These are phyloP conservation scores for Calophaca sinica DNA, from an alignment of 306 rosid genomes.

Conservation along the genomic window DNA sequence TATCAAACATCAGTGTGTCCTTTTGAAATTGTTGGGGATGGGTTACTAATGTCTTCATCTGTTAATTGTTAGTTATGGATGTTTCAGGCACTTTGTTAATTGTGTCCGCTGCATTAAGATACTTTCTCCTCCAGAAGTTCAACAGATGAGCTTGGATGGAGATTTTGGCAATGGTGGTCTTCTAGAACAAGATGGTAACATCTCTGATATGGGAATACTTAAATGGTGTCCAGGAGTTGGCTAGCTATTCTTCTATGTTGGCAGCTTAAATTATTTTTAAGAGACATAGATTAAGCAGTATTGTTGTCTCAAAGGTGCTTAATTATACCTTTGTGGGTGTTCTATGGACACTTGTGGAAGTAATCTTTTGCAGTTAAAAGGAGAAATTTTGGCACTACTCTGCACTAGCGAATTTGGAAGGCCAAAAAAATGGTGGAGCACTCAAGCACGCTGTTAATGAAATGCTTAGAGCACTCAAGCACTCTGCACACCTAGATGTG, in stretches of 20 bases:
- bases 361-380: conserved; percentile 38
- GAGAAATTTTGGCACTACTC: conserved; percentile 12
- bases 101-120: conserved; percentile 92
- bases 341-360: conserved; percentile 9
- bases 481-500: too few relatives aligned
- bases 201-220: conserved; percentile 87
- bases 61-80: conserved; percentile 32
- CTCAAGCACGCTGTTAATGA: too few relatives aligned
- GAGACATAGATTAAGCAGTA: neutral
- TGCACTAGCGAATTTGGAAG: conserved; percentile 40
- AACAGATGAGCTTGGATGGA: conserved; percentile 94
- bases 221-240: conserved; percentile 38
- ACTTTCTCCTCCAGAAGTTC: conserved; percentile 94
- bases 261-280: conserved; percentile 40
- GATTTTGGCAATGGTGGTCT: conserved; percentile 76
- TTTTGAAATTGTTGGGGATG: too few relatives aligned
- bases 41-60: neutral
- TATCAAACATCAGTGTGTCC: too few relatives aligned
- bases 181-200: conserved; percentile 91
- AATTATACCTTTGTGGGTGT: conserved; percentile 33
- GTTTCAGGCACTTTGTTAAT: conserved; percentile 86
- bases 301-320: conserved; percentile 39
- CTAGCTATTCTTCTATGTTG: conserved; percentile 52
- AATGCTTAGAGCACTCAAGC: too few relatives aligned
- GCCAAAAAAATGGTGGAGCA: too few relatives aligned